These are phyloP conservation scores for Aurantiochytrium sp. DNA, from an alignment of 108 stramenopile genomes.

Conservation along the genomic window DNA sequence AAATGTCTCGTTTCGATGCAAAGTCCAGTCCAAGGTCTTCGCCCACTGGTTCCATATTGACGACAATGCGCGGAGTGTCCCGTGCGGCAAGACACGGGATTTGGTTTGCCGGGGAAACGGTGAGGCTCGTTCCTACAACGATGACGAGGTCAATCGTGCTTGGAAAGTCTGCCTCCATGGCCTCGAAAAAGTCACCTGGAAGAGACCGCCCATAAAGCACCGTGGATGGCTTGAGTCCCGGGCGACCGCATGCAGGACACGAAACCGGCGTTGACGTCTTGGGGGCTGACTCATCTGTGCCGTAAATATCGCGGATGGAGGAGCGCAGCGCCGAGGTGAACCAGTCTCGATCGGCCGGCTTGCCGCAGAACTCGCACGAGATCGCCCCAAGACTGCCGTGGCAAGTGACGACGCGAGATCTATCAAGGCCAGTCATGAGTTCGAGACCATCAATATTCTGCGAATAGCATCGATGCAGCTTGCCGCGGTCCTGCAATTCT, in stretches of 20 bases:
- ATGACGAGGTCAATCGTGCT: conserved; percentile 50
- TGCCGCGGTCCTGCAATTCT: conserved; percentile 58
- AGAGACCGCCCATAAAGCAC: conserved; percentile 66
- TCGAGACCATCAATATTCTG: conserved; percentile 81
- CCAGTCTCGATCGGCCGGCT: conserved; percentile 45
- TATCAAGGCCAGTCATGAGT: conserved; percentile 53
- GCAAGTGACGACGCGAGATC: conserved; percentile 62
- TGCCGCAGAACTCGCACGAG: conserved; percentile 63
- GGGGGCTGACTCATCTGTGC: conserved; percentile 49
- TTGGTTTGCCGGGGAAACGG: conserved; percentile 63
- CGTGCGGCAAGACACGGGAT: conserved; percentile 15
- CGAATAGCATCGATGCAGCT: conserved; percentile 59
- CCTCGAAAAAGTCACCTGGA: conserved; percentile 60
- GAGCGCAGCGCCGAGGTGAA: conserved; percentile 53
- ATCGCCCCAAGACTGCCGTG: conserved; percentile 75
- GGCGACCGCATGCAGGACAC: conserved; percentile 54
- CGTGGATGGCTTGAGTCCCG: conserved; percentile 69
- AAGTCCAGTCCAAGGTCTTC: neutral
- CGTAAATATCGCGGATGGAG: conserved; percentile 68
- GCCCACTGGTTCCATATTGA: neutral
- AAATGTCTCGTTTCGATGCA: neutral
- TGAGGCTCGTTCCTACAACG: conserved; percentile 62
- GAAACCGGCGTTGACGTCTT: conserved; percentile 51
- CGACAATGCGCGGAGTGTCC: neutral
- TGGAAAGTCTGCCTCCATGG: conserved; percentile 56